These are phyloP conservation scores for Pestalotiopsis sp. DNA, from an alignment of 2,329 filamentous ascomycete species.

Conservation along the genomic window DNA sequence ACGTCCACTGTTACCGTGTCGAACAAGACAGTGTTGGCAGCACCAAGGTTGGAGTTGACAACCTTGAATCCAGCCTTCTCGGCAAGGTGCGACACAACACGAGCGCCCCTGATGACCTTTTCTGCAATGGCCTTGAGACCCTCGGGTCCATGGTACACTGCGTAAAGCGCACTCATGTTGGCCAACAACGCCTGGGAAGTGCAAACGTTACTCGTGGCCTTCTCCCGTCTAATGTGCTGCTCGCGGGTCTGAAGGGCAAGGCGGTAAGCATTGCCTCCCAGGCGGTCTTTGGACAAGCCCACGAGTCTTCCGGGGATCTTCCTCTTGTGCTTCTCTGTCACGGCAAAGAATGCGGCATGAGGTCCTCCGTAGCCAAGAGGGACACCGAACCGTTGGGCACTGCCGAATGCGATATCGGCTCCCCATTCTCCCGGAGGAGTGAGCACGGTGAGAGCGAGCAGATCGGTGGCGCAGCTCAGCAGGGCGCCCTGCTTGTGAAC, in stretches of 20 bases:
- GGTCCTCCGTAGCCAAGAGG: conserved; percentile 91
- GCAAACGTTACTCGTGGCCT: conserved; percentile 97
- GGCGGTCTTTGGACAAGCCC: conserved; percentile 86
- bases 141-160: conserved; percentile 85
- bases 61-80: conserved; percentile 64
- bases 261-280: conserved; percentile 78
- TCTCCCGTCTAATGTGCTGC: conserved; percentile 94
- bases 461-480: conserved; percentile 85
- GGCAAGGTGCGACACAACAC: conserved; percentile 66
- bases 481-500: conserved; percentile 78
- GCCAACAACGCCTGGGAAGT: conserved; percentile 91
- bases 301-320: conserved; percentile 91
- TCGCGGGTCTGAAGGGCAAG: conserved; percentile 89
- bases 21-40: conserved; percentile 64
- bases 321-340: conserved; percentile 86
- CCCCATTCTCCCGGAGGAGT: conserved; percentile 93
- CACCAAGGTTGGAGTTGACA: conserved; percentile 54
- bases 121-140: conserved; percentile 84
- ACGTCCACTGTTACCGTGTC: conserved; percentile 76
- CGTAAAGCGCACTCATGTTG: conserved; percentile 95
- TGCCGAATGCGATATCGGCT: conserved; percentile 93
- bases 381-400: conserved; percentile 86
- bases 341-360: conserved; percentile 96
- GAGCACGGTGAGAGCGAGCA: conserved; percentile 82
- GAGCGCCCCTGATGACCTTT: conserved; percentile 70